A percentile compares a stretch with the other conserved stretches of the same genome.
These are phyloP conservation scores for Pythium vanterpoolii DNA, from an alignment of 352 stramenopile genomes.

Conservation along the genomic window DNA sequence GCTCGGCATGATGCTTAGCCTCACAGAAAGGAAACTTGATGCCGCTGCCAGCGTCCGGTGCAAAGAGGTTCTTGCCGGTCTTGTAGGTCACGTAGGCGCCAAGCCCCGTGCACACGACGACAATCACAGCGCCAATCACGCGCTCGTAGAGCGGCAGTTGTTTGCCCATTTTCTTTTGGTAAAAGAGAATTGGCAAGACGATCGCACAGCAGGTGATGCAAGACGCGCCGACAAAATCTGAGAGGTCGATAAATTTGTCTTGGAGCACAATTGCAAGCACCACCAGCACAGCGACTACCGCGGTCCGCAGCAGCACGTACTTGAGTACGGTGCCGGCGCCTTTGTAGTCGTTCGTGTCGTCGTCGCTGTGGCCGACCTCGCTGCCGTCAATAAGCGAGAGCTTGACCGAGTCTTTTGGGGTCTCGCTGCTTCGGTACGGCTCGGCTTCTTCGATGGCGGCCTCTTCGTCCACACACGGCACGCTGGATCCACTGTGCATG, in stretches of 20 bases:
- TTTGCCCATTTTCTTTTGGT: constrained; percentile 59
- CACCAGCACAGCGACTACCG: constrained; percentile 50
- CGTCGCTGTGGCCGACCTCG: constrained; percentile 25
- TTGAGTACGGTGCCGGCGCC: constrained; percentile 32
- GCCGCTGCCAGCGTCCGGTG: background rate
- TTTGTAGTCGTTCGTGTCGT: constrained; percentile 41
- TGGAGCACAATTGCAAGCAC: constrained; percentile 27
- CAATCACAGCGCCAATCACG: background rate
- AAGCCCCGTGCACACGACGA: constrained; percentile 8
- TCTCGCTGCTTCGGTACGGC: background rate
- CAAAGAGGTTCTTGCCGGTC: constrained; percentile 14
- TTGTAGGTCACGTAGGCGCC: constrained; percentile 14
- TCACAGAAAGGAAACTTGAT: constrained; percentile 29
- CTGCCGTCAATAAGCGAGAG: constrained; percentile 35
- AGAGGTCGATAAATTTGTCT: constrained; percentile 65
- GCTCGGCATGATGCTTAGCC: constrained; percentile 13
- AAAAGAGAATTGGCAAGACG: constrained; percentile 68
- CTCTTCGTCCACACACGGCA: constrained; percentile 12
- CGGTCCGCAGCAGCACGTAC: constrained; percentile 48
- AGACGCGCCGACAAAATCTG: constrained; percentile 64
- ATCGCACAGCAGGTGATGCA: constrained; percentile 54
- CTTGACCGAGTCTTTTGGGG: constrained; percentile 17
- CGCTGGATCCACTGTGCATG: constrained; percentile 23
- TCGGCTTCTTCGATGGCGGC: constrained; percentile 13
- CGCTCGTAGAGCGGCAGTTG: constrained; percentile 21